A percentile compares a stretch with the other conserved stretches of the same genome.
These are phyloP conservation scores for Marasmius sp. DNA, from an alignment of 1,284 basidiomycete species.

Conservation along the genomic window DNA sequence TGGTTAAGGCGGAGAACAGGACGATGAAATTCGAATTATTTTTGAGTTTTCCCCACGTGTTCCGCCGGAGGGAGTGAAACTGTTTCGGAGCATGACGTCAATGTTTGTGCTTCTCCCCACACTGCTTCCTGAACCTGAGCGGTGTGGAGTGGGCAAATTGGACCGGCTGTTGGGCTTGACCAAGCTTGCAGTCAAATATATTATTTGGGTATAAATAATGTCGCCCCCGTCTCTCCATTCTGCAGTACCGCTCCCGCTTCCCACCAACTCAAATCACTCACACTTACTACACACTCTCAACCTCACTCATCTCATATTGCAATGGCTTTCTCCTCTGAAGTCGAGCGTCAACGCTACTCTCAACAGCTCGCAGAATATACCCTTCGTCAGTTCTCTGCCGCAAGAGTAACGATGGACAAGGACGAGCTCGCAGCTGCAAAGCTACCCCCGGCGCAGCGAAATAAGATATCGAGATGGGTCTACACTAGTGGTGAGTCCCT, in stretches of 20 bases:
- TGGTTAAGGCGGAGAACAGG: constrained; percentile 42
- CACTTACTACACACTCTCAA: constrained; percentile 3
- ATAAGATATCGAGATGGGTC: constrained; percentile 9
- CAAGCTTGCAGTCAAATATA: background rate
- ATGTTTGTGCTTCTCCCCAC: background rate
- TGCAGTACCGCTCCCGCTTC: background rate
- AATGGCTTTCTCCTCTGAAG: constrained; percentile 26
- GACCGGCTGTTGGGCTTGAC: background rate
- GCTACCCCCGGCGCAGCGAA: constrained; percentile 29
- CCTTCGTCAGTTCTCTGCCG: constrained; percentile 42
- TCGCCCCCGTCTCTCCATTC: background rate
- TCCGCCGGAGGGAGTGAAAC: background rate
- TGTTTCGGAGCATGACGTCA: background rate
- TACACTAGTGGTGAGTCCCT: background rate
- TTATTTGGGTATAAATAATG: background rate
- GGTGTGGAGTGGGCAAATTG: background rate
- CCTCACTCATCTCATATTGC: background rate
- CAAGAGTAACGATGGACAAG: constrained; percentile 32
- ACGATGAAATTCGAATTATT: constrained; percentile 27
- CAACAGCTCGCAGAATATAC: constrained; percentile 48
- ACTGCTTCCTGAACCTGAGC: background rate
- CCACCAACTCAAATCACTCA: background rate
- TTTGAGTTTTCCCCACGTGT: constrained; percentile 4
- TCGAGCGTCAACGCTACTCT: constrained; percentile 38
- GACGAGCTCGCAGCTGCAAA: constrained; percentile 33